A percentile compares a stretch with the other conserved stretches of the same genome.
phyloP scores from a whole-genome alignment of 2,329 filamentous ascomycete genomes.

The Xylariaceae sp. region DNA sequence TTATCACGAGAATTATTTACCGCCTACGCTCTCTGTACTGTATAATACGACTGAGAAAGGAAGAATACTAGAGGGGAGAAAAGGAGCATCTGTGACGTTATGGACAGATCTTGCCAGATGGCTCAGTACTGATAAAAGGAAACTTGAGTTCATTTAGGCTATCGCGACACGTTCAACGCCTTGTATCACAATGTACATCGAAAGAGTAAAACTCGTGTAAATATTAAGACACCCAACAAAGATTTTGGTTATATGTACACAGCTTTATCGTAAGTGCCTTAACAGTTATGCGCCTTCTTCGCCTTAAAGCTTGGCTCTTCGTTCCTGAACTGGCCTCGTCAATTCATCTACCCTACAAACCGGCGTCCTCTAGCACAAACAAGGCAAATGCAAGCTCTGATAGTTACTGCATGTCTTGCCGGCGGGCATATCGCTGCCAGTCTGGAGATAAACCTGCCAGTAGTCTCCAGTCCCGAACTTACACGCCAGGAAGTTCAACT shows the following conservation, averaged over 20 bases:
- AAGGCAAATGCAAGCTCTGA: constrained; percentile 60
- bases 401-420: constrained; percentile 59
- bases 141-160: neutral
- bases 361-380: constrained; percentile 48
- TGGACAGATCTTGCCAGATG: neutral
- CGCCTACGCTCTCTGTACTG: neutral
- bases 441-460: constrained; percentile 60
- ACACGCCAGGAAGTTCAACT: constrained; percentile 60
- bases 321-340: no score
- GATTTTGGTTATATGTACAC: neutral
- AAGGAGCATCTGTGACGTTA: constrained; percentile 12
- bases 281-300: no score
- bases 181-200: constrained; percentile 18
- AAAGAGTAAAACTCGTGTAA: constrained; percentile 9
- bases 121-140: neutral
- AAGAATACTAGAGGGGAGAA: neutral
- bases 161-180: neutral
- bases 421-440: constrained; percentile 54
- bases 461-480: constrained; percentile 47
- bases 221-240: constrained; percentile 11
- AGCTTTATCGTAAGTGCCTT: neutral
- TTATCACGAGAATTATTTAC: neutral
- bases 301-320: no score
- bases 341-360: no score
- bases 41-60: constrained; percentile 3